These are phyloP conservation scores for Fusarium circinatum DNA, from an alignment of 2,329 filamentous ascomycete genomes.

Conservation along the genomic window DNA sequence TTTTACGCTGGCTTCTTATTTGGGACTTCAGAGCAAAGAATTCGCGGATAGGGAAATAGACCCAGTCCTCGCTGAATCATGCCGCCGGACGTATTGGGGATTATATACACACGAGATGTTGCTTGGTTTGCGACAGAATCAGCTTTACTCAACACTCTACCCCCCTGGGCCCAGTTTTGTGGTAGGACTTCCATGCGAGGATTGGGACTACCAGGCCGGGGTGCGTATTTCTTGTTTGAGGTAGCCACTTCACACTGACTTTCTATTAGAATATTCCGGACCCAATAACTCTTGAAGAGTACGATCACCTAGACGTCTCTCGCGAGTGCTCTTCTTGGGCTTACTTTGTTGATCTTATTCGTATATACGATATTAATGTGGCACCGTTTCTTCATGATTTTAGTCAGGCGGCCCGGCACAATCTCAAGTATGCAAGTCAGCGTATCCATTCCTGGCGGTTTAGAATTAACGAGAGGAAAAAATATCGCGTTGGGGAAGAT, in stretches of 20 bases:
- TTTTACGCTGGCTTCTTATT: conserved; percentile 23
- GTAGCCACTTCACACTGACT: neutral
- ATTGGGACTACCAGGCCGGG: conserved; percentile 37
- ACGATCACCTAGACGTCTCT: neutral
- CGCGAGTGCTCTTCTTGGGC: conserved; percentile 38
- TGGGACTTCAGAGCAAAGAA: conserved; percentile 34
- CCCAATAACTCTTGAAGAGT: conserved; percentile 27
- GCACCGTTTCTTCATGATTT: conserved; percentile 23
- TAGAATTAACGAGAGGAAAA: conserved; percentile 24
- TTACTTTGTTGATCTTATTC: conserved; percentile 34
- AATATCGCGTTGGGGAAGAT: conserved; percentile 20
- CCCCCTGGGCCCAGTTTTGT: neutral
- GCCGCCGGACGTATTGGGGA: conserved; percentile 41
- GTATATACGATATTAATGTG: conserved; percentile 32
- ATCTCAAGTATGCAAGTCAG: conserved; percentile 28
- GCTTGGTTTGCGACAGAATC: conserved; percentile 23
- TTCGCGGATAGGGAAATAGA: conserved; percentile 24
- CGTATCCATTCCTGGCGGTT: conserved; percentile 33
- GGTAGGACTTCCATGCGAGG: conserved; percentile 41
- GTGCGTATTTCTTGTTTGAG: conserved; percentile 10
- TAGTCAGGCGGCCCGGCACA: neutral
- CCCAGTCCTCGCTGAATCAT: conserved; percentile 37
- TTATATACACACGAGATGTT: conserved; percentile 37
- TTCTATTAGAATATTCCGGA: conserved; percentile 23
- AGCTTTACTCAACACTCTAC: conserved; percentile 17